Percentiles rank a stretch among this genome's conserved stretches.
Conservation (phyloP, 441 rosid genomes). For the Populus tomentosa region DNA sequence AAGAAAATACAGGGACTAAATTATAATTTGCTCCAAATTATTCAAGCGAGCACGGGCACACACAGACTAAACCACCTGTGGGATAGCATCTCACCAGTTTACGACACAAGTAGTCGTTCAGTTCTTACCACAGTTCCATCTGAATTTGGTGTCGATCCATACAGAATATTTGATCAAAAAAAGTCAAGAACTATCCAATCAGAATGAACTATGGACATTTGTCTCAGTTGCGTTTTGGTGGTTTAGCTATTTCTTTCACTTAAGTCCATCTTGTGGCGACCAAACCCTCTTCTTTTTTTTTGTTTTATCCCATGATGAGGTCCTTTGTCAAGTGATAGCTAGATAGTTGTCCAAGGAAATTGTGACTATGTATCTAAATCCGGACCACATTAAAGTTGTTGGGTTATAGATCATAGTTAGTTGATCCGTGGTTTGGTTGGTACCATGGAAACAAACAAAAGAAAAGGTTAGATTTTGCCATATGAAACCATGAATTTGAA, state of each 20-base stretch:
- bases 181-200: neutral
- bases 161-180: neutral
- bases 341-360: too few relatives aligned
- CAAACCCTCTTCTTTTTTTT: neutral
- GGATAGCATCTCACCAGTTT: neutral
- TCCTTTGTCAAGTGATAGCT: neutral
- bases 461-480: neutral
- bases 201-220: neutral
- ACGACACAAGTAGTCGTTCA: too few relatives aligned
- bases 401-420: conserved; percentile 31
- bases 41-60: too few relatives aligned
- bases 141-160: too few relatives aligned
- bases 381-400: conserved; percentile 11
- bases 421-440: conserved; percentile 43
- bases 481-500: neutral
- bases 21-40: too few relatives aligned
- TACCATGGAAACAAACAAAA: conserved; percentile 5
- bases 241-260: conserved; percentile 9
- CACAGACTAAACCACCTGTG: too few relatives aligned
- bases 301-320: neutral
- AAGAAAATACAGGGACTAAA: too few relatives aligned
- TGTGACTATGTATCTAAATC: too few relatives aligned
- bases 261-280: neutral
- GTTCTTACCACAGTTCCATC: too few relatives aligned
- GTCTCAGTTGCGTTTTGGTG: conserved; percentile 1